Evolutionary conservation across 176 grass and related monocot genomes (phyloP).

Genomic region (Raddia distichophylla): DNA sequence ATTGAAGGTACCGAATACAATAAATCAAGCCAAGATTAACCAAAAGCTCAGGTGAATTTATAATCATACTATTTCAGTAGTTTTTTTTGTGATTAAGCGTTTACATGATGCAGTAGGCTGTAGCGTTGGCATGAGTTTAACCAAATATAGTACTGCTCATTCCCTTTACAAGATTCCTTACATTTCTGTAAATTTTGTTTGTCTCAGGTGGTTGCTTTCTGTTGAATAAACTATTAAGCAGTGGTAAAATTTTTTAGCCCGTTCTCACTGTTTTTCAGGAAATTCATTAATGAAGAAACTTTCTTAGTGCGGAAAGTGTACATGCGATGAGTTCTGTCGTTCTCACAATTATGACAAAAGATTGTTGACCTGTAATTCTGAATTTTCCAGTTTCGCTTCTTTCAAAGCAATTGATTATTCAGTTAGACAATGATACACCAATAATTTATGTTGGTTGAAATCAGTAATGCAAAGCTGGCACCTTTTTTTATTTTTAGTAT

Average conservation of each 20-base stretch:
- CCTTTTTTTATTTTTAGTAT: not conserved
- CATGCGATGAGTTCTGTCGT: conserved; percentile 43
- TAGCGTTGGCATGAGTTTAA: not conserved
- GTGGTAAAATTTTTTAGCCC: not conserved
- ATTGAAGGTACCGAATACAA: not conserved
- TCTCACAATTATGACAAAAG: conserved; percentile 30
- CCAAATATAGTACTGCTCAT: not conserved
- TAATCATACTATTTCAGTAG: not conserved
- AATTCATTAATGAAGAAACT: conserved; percentile 25
- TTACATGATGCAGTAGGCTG: not conserved
- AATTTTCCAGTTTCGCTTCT: conserved; percentile 9
- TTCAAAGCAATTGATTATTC: conserved; percentile 13
- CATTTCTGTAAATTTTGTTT: not conserved
- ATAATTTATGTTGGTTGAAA: conserved; percentile 8
- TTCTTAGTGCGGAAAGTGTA: conserved; percentile 44
- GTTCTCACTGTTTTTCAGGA: conserved; percentile 1
- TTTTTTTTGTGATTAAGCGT: not conserved
- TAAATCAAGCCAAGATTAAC: conserved; percentile 3
- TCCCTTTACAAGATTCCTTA: conserved; percentile 20
- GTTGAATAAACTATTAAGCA: not conserved
- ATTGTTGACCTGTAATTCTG: conserved; percentile 13
- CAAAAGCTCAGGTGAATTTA: conserved; percentile 36
- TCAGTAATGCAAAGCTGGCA: not conserved
- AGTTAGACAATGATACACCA: conserved; percentile 1
- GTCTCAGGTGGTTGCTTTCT: conserved; percentile 23